Base-by-base conservation (phyloP, 1,284 basidiomycete species). In the Rhodofomes roseus region DNA sequence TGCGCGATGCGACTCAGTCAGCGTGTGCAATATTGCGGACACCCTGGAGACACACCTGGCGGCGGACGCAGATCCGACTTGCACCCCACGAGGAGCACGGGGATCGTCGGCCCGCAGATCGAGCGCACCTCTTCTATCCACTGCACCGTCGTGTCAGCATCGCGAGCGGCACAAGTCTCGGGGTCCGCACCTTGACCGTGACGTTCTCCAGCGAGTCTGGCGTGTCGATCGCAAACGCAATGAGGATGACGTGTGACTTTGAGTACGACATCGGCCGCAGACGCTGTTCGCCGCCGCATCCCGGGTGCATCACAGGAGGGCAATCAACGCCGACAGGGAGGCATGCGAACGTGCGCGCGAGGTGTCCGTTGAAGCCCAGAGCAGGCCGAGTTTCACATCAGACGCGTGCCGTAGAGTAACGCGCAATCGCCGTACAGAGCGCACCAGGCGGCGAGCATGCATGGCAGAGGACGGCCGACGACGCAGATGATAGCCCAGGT, bases 131-230 rank as follows among this genome's bases (percentile, higher is more conserved):
- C 95, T 74, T 96, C 93, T 74, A 96, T 97, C 96, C 96, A 98
- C 91, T 96, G 71, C 27, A 53, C 27, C 20, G 2, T 12, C 16
- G 34, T 23, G 29, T 58, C 58, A 60, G 52, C 22, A 11, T 4
- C 0, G 11, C 14, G 2, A 36, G 9, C 11, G 0, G 4, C 25
- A 23, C 1, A 12, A 44, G 22, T 14, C 3, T 16, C 14, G 46
- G 16, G 2, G 14, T 4, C 58, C 67, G 63, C 69, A 90, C 93
- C 84, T 98, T 98, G 63, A 90, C 89, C 20, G 88, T 84, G 20
- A 98, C 96, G 76, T 98, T 98, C 67, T 98, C 96, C 62, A 98
- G 79, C 54, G 94, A 96, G 77, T 98, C 96, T 29, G 95, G 95
- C 22, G 95, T 95, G 76, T 98, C 96, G 71, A 99, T 89, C 50